Evolutionary conservation across 73 alveolate species (phyloP).

Genomic region (Paramecium pentaurelia): DNA sequence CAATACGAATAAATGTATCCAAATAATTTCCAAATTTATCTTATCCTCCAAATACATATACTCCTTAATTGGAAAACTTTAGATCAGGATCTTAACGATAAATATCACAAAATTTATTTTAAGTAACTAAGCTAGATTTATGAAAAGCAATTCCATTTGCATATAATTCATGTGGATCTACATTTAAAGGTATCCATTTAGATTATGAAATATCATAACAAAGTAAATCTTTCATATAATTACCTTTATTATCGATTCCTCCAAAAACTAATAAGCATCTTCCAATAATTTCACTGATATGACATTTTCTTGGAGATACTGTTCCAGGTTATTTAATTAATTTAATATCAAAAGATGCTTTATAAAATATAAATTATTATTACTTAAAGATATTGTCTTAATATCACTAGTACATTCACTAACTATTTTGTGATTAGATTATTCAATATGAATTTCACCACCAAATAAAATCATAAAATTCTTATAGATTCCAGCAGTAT

Average conservation of each 20-base stretch:
- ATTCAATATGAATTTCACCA: not conserved
- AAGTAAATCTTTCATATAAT: not conserved
- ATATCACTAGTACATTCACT: slow-evolving; percentile 26
- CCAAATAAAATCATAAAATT: slow-evolving; percentile 8
- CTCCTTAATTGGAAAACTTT: not conserved
- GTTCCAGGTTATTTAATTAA: not conserved
- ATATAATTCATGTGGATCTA: not conserved
- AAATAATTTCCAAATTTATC: slow-evolving; percentile 22
- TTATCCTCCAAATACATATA: slow-evolving; percentile 12
- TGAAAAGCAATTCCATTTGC: slow-evolving; percentile 13
- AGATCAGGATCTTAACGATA: not conserved
- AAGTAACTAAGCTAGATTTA: not conserved
- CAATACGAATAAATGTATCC: not conserved
- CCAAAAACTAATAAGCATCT: not conserved
- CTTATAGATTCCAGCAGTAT: slow-evolving; percentile 7
- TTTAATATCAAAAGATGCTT: slow-evolving; percentile 16
- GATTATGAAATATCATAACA: not conserved
- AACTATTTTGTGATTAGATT: not conserved
- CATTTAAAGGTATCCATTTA: not conserved
- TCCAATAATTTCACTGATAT: not conserved
- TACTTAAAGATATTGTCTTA: not conserved
- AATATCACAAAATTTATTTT: not conserved
- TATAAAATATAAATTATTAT: too few relatives aligned
- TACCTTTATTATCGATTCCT: not conserved
- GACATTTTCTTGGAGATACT: slow-evolving; percentile 16